A percentile compares a stretch with the other conserved stretches of the same genome.
These are phyloP conservation scores for Xylaria acuta DNA, from an alignment of 495 filamentous ascomycete species.

Conservation along the genomic window DNA sequence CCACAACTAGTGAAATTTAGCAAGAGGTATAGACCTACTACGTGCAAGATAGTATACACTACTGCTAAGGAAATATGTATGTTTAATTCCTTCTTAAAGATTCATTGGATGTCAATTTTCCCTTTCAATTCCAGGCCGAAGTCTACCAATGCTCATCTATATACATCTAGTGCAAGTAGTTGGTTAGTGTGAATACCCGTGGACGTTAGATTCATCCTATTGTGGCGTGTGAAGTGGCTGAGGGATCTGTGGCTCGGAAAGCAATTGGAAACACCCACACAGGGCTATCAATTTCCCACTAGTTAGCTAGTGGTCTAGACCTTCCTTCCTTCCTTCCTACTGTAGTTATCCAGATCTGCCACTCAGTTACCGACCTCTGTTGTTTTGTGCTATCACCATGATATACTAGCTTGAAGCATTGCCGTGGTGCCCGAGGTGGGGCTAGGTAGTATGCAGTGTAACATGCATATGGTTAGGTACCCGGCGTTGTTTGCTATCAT, in stretches of 20 bases:
- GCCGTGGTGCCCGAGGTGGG: constrained; percentile 2
- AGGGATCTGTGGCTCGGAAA: no score
- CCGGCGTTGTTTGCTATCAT: not conserved
- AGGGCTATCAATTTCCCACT: no score
- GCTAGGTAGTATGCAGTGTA: not conserved
- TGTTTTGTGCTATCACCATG: no score
- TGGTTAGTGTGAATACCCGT: no score
- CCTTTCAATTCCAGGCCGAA: not conserved
- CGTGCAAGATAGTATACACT: not conserved
- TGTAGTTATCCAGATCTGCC: no score
- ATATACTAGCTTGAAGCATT: not conserved
- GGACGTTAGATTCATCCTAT: no score
- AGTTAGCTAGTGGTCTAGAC: no score
- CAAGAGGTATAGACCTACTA: not conserved
- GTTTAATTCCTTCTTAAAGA: not conserved
- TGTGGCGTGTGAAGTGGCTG: no score
- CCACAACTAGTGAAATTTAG: not conserved
- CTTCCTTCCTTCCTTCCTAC: no score
- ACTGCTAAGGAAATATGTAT: not conserved
- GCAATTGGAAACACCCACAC: no score
- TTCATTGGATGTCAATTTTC: not conserved
- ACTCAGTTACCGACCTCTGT: no score
- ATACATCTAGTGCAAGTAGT: not conserved
- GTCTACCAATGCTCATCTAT: not conserved
- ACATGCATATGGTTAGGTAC: constrained; percentile 1